These are phyloP conservation scores for Amanita rubescens DNA, from an alignment of 768 basidiomycete species.

Conservation along the genomic window DNA sequence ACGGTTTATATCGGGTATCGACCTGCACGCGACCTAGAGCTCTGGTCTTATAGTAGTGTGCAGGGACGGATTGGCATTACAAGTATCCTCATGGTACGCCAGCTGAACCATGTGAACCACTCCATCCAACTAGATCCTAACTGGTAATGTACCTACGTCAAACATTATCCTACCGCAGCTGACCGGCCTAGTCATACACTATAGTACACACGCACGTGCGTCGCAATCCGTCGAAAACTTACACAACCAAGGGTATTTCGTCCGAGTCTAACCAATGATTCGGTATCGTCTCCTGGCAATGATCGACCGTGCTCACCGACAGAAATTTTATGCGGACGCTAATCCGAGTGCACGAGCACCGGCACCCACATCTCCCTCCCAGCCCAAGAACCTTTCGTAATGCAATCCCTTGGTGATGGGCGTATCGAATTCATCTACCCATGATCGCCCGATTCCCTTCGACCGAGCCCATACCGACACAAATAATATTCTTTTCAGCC, in stretches of 20 bases:
- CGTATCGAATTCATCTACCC: slow-evolving; percentile 28
- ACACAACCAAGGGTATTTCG: background rate
- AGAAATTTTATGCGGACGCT: slow-evolving; percentile 10
- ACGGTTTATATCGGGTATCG: no score
- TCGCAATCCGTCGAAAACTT: no score
- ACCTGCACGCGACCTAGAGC: no score
- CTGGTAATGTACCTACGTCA: no score
- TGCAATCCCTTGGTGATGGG: slow-evolving; percentile 26
- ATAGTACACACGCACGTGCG: background rate
- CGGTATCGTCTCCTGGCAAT: background rate
- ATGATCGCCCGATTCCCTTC: slow-evolving; percentile 45
- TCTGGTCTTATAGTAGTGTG: no score
- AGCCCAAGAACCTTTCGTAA: slow-evolving; percentile 65
- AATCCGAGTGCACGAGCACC: slow-evolving; percentile 81
- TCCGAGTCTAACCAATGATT: background rate
- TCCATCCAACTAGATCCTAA: no score
- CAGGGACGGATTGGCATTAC: no score
- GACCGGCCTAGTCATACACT: background rate
- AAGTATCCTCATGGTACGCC: no score
- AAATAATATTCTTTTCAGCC: slow-evolving; percentile 87
- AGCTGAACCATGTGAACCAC: no score
- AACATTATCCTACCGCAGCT: no score
- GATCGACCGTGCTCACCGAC: background rate
- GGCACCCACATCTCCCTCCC: slow-evolving; percentile 72
- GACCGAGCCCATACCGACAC: slow-evolving; percentile 88